Conservation (phyloP, 2,329 filamentous ascomycete species). For the Pochonia chlamydosporia region DNA sequence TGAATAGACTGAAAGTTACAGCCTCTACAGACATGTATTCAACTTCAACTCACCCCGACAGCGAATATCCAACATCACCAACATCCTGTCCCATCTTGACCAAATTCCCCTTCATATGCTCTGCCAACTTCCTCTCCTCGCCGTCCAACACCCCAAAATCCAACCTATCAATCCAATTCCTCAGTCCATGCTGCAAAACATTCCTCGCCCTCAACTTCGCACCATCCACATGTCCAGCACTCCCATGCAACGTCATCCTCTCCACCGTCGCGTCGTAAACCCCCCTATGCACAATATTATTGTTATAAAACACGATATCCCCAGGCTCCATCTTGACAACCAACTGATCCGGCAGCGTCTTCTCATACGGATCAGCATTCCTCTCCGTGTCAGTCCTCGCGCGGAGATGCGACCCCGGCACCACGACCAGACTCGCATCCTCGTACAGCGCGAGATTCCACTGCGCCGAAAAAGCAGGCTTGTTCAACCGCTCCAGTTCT, state of each 20-base stretch:
- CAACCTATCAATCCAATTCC: conserved; percentile 56
- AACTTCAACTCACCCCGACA: conserved; percentile 48
- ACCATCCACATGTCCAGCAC: conserved; percentile 55
- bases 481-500: conserved; percentile 54
- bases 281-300: conserved; percentile 75
- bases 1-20: too few relatives aligned
- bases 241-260: conserved; percentile 66
- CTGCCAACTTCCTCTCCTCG: conserved; percentile 42
- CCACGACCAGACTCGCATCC: conserved; percentile 66
- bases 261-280: conserved; percentile 54
- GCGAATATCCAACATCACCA: conserved; percentile 58
- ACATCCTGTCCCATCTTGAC: conserved; percentile 55
- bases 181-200: conserved; percentile 68
- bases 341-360: conserved; percentile 56
- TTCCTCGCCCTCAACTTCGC: conserved; percentile 57
- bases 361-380: conserved; percentile 57
- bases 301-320: conserved; percentile 82
- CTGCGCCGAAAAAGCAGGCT: conserved; percentile 68
- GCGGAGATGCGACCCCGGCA: conserved; percentile 69
- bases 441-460: conserved; percentile 79
- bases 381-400: conserved; percentile 66
- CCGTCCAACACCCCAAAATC: conserved; percentile 45
- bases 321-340: conserved; percentile 63
- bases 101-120: conserved; percentile 57
- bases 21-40: too few relatives aligned